Conservation (phyloP, 2,329 filamentous ascomycete species). For the Xylariaceae sp. region DNA sequence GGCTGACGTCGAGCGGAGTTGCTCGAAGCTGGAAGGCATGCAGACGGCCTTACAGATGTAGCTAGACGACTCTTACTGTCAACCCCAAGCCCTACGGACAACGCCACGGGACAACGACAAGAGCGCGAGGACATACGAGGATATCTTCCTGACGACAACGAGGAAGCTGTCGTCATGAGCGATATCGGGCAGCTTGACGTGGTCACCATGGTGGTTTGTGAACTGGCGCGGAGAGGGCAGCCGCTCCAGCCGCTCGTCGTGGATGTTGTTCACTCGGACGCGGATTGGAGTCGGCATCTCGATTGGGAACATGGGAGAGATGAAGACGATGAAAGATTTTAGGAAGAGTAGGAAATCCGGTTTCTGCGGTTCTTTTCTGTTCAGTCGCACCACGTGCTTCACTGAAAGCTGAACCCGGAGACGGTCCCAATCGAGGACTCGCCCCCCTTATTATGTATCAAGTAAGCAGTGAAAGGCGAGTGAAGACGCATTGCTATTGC, state of each 20-base stretch:
- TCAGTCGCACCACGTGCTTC: neutral
- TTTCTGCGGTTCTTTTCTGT: neutral
- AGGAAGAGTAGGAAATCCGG: neutral
- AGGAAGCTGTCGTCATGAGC: slow-evolving; percentile 55
- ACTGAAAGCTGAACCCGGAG: neutral
- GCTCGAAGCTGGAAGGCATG: slow-evolving; percentile 66
- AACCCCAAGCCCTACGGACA: neutral
- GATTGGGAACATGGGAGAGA: slow-evolving; percentile 1
- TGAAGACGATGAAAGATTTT: neutral
- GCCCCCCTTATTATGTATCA: neutral
- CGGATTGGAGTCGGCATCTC: slow-evolving; percentile 35
- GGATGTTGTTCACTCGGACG: slow-evolving; percentile 36
- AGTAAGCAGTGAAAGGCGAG: neutral
- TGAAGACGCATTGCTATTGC: neutral
- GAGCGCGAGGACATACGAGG: slow-evolving; percentile 42
- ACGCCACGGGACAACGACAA: neutral
- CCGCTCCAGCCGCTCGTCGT: slow-evolving; percentile 28
- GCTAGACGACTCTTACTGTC: slow-evolving; percentile 34
- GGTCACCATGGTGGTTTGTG: slow-evolving; percentile 16
- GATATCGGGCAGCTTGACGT: slow-evolving; percentile 50
- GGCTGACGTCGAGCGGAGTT: slow-evolving; percentile 61
- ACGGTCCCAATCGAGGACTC: neutral
- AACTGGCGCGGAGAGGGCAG: slow-evolving; percentile 35
- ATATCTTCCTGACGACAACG: slow-evolving; percentile 61
- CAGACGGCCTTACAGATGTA: slow-evolving; percentile 59